These are phyloP conservation scores for Nidularia sp. DNA, from an alignment of 768 basidiomycete genomes.

Conservation along the genomic window DNA sequence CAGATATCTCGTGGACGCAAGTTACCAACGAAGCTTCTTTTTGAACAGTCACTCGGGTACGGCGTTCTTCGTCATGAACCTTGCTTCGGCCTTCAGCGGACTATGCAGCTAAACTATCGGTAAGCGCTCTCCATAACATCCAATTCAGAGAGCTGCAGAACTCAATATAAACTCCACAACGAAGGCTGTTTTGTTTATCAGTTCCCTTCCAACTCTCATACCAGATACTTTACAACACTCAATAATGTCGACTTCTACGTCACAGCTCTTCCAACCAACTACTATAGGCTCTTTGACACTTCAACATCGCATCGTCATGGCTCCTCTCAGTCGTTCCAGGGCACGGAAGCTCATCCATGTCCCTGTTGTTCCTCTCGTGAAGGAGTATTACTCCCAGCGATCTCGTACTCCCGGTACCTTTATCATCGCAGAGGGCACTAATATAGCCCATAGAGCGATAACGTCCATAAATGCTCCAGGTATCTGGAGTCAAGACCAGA, in stretches of 20 bases:
- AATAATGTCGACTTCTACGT: not conserved
- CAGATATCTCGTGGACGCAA: too few species aligned
- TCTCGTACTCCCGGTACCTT: conserved; percentile 24
- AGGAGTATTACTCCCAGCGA: conserved; percentile 33
- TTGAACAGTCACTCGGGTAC: too few species aligned
- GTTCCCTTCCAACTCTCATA: too few species aligned
- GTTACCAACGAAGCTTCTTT: too few species aligned
- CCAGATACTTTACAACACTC: not conserved
- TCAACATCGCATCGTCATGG: not conserved
- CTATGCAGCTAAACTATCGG: too few species aligned
- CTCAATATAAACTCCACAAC: too few species aligned
- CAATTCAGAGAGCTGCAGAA: too few species aligned
- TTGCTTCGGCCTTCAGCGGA: too few species aligned
- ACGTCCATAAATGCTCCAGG: conserved; percentile 27
- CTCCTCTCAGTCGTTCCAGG: not conserved
- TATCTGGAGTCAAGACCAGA: conserved; percentile 35
- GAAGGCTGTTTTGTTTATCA: too few species aligned
- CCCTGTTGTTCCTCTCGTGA: conserved; percentile 5
- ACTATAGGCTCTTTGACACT: not conserved
- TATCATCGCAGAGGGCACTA: conserved; percentile 28
- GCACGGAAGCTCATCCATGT: not conserved
- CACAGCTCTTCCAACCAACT: not conserved
- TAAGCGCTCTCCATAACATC: too few species aligned
- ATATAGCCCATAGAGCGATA: conserved; percentile 32
- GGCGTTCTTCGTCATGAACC: too few species aligned